phyloP scores from a whole-genome alignment of 495 filamentous ascomycete species.

The Aspergillus egyptiacus region DNA sequence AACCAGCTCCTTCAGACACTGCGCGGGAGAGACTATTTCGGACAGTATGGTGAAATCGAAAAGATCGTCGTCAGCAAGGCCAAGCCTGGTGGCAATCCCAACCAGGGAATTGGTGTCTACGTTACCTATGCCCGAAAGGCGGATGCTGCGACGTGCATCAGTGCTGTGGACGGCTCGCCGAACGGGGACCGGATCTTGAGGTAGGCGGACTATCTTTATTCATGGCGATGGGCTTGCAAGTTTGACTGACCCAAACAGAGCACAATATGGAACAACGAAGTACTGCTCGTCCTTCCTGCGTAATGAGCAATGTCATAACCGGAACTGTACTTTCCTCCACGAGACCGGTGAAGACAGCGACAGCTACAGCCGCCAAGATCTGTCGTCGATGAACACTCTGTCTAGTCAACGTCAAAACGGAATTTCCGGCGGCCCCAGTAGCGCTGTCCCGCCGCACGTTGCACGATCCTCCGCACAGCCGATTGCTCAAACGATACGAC shows the following conservation, averaged over 20 bases:
- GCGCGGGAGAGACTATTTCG: conserved; percentile 86
- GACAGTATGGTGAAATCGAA: conserved; percentile 96
- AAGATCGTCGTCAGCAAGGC: conserved; percentile 99
- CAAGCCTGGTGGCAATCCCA: conserved; percentile 64
- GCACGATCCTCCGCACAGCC: conserved; percentile 35
- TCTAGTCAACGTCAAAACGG: conserved; percentile 59
- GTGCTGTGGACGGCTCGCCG: conserved; percentile 81
- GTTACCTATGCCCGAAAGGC: conserved; percentile 87
- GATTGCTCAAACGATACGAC: conserved; percentile 63
- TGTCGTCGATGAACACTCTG: conserved; percentile 91
- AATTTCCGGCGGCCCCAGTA: conserved; percentile 23
- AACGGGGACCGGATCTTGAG: conserved; percentile 82
- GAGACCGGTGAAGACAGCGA: conserved; percentile 96
- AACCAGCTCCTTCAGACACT: conserved; percentile 76
- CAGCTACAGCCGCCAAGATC: conserved; percentile 89
- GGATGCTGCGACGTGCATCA: conserved; percentile 84
- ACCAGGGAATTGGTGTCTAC: conserved; percentile 88
- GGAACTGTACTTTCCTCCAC: conserved; percentile 95
- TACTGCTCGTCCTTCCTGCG: conserved; percentile 97
- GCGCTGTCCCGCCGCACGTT: conserved; percentile 18
- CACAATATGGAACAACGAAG: conserved; percentile 96
- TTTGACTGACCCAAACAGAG: conserved; percentile 46
- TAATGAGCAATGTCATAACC: conserved; percentile 86
- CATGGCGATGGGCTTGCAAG: too few relatives aligned
- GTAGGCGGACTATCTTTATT: conserved; percentile 24